Evolutionary conservation across 306 rosid genomes (phyloP).

Genomic region (Cicer cuneatum): DNA sequence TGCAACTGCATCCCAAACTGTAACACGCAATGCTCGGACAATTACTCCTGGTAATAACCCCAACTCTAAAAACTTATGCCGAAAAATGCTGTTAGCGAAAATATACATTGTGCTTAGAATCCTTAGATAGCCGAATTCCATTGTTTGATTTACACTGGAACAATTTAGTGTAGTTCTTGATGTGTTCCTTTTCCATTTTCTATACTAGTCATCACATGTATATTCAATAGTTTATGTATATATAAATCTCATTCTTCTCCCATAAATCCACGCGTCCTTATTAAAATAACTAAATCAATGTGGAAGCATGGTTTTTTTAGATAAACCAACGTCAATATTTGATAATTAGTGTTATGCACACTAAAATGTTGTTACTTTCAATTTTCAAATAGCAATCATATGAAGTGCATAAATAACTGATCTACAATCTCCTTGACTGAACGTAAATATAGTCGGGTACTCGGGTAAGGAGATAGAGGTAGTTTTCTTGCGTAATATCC

Average conservation of each 20-base stretch:
- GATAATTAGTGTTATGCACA: background rate
- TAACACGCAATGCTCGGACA: constrained; percentile 60
- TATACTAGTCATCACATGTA: constrained; percentile 6
- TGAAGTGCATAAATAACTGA: background rate
- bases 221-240: background rate
- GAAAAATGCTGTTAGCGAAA: background rate
- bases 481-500: background rate
- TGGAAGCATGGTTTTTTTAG: background rate
- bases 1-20: constrained; percentile 75
- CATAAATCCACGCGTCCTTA: background rate
- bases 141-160: constrained; percentile 3
- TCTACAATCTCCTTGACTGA: background rate
- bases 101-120: background rate
- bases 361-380: background rate
- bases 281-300: constrained; percentile 9
- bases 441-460: background rate
- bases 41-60: constrained; percentile 67
- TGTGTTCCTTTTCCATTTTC: constrained; percentile 5
- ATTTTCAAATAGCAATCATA: background rate
- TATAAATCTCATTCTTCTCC: constrained; percentile 17
- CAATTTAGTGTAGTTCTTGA: background rate
- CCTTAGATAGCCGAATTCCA: background rate
- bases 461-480: background rate
- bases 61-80: background rate
- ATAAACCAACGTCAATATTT: background rate